A percentile compares a stretch with the other conserved stretches of the same genome.
Conservation (phyloP, 2,329 filamentous ascomycete genomes). For the Seiridium unicorne region DNA sequence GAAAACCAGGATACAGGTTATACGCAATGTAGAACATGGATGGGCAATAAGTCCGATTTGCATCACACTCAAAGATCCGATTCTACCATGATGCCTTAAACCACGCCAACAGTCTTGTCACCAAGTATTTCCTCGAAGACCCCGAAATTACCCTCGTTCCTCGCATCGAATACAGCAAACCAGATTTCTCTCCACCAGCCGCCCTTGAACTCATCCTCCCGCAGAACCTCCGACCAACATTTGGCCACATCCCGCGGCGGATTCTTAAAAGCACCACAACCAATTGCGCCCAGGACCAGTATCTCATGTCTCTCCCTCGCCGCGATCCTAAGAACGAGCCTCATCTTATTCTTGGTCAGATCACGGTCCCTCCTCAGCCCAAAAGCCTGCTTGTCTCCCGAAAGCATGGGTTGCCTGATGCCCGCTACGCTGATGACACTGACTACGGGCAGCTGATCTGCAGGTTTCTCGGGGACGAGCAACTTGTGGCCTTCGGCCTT, state of each 20-base stretch:
- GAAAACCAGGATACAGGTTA: too few species aligned
- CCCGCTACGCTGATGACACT: slow-evolving; percentile 41
- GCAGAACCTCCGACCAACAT: slow-evolving; percentile 61
- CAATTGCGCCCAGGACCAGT: slow-evolving; percentile 66
- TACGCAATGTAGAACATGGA: too few species aligned
- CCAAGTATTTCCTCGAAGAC: slow-evolving; percentile 45
- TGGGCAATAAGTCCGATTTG: too few species aligned
- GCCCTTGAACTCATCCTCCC: slow-evolving; percentile 59
- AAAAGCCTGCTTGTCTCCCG: slow-evolving; percentile 33
- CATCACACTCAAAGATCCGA: too few species aligned
- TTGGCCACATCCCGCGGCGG: slow-evolving; percentile 59
- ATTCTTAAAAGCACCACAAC: slow-evolving; percentile 66
- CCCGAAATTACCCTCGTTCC: slow-evolving; percentile 47
- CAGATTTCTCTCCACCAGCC: slow-evolving; percentile 64
- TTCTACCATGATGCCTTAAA: too few species aligned
- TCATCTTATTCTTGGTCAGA: slow-evolving; percentile 62
- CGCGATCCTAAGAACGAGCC: slow-evolving; percentile 58
- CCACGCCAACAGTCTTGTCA: slow-evolving; percentile 24
- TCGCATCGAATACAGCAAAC: slow-evolving; percentile 59
- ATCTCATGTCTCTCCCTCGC: slow-evolving; percentile 53
- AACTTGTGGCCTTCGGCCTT: slow-evolving; percentile 21
- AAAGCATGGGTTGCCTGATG: slow-evolving; percentile 12
- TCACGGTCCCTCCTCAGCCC: slow-evolving; percentile 41
- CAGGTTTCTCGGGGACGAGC: slow-evolving; percentile 9
- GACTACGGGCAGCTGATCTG: slow-evolving; percentile 31